phyloP scores from a whole-genome alignment of 2,329 filamentous ascomycete species.

The Talaromyces sp. region DNA sequence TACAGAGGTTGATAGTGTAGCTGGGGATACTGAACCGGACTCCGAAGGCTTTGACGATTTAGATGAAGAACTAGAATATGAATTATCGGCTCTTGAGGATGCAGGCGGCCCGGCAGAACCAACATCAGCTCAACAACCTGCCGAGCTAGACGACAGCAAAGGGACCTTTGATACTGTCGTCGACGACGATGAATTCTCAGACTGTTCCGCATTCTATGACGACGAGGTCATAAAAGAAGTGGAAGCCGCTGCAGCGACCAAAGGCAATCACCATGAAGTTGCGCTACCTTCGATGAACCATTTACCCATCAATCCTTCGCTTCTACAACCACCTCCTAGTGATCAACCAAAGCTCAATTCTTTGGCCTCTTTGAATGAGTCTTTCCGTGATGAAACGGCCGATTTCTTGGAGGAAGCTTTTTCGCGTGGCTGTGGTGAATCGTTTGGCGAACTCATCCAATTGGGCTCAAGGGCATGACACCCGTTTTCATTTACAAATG shows the following conservation, averaged over 20 bases:
- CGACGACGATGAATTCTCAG: constrained; percentile 37
- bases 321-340: constrained; percentile 1
- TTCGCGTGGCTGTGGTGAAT: constrained; percentile 18
- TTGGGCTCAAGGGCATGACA: constrained; percentile 2
- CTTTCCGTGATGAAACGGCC: constrained; percentile 41
- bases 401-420: constrained; percentile 28
- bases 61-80: constrained; percentile 22
- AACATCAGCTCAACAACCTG: neutral
- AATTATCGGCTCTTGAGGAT: constrained; percentile 12
- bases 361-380: constrained; percentile 23
- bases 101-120: neutral
- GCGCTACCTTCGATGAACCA: neutral
- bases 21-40: constrained; percentile 25
- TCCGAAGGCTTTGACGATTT: constrained; percentile 26
- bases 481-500: neutral
- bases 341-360: constrained; percentile 1
- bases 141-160: neutral
- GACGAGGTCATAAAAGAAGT: constrained; percentile 31
- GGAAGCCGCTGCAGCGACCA: constrained; percentile 16
- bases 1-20: constrained; percentile 12
- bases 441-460: constrained; percentile 20
- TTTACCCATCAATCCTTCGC: neutral
- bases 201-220: constrained; percentile 37
- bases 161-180: constrained; percentile 3
- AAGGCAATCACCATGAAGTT: neutral